Conservation (phyloP, 768 basidiomycete species). For the Suillus fuscotomentosus region DNA sequence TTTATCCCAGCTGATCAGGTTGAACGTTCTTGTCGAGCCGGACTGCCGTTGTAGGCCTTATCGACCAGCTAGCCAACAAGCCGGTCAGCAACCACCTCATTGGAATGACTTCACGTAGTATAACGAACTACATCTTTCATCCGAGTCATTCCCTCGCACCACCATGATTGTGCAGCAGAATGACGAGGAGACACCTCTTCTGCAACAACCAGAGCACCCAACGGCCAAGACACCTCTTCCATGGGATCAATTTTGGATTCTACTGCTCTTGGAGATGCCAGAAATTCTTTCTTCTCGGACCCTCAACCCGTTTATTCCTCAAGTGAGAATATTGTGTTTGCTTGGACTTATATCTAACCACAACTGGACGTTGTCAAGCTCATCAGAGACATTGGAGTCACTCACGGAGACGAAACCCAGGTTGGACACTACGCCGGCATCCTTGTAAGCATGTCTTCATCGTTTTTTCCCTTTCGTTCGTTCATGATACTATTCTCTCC, state of each 20-base stretch:
- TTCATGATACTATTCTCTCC: background rate
- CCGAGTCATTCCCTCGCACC: background rate
- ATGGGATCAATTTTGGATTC: conserved; percentile 63
- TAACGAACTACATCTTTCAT: too few species aligned
- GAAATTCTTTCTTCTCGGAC: conserved; percentile 74
- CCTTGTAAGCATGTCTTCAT: conserved; percentile 33
- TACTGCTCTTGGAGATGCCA: conserved; percentile 67
- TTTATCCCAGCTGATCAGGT: too few species aligned
- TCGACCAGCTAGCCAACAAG: too few species aligned
- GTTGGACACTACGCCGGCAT: conserved; percentile 49
- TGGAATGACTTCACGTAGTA: too few species aligned
- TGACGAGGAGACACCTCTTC: conserved; percentile 64
- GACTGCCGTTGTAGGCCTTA: too few species aligned
- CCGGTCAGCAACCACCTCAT: too few species aligned
- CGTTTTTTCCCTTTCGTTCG: conserved; percentile 29
- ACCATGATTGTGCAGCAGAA: background rate
- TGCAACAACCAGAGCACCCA: conserved; percentile 26
- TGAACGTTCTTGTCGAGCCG: too few species aligned
- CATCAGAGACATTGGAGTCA: conserved; percentile 32
- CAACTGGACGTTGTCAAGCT: conserved; percentile 12
- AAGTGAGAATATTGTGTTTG: conserved; percentile 34
- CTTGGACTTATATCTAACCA: background rate
- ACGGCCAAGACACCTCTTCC: conserved; percentile 54
- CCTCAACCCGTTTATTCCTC: conserved; percentile 70
- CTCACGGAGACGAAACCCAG: conserved; percentile 42